Percentiles rank a stretch among this genome's conserved stretches.
Conservation (phyloP, 129 eudicot species). For the Arctium minus region DNA sequence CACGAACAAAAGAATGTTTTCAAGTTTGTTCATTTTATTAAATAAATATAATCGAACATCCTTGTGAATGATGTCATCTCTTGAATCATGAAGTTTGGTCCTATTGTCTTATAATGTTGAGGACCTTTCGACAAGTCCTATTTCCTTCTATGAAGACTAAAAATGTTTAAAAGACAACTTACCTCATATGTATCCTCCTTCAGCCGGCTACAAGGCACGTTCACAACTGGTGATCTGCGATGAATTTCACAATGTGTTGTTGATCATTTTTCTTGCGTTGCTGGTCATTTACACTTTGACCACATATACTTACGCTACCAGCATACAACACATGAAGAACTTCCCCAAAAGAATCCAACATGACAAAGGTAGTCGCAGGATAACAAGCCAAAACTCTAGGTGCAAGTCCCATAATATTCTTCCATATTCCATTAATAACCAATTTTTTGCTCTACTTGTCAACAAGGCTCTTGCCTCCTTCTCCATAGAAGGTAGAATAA, state of each 20-base stretch:
- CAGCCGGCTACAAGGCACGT: slow-evolving; percentile 75
- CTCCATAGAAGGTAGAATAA: slow-evolving; percentile 76
- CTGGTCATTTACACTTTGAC: slow-evolving; percentile 78
- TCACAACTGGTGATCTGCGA: slow-evolving; percentile 84
- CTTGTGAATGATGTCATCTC: too few species aligned
- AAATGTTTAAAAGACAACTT: neutral
- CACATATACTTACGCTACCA: slow-evolving; percentile 69
- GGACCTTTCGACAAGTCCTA: too few species aligned
- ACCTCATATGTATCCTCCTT: slow-evolving; percentile 90
- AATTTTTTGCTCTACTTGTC: slow-evolving; percentile 23
- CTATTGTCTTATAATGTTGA: too few species aligned
- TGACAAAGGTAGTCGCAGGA: slow-evolving; percentile 94
- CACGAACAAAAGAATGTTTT: too few species aligned
- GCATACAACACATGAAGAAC: slow-evolving; percentile 73
- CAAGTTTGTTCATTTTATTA: too few species aligned
- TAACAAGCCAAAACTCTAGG: slow-evolving; percentile 97
- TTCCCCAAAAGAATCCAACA: slow-evolving; percentile 94
- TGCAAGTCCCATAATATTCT: slow-evolving; percentile 55
- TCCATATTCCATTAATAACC: slow-evolving; percentile 61
- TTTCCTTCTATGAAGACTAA: neutral
- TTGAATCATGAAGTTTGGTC: neutral
- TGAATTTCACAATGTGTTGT: slow-evolving; percentile 66
- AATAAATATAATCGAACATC: too few species aligned
- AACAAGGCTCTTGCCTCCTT: slow-evolving; percentile 79
- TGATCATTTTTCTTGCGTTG: slow-evolving; percentile 91